A percentile compares a stretch with the other conserved stretches of the same genome.
These are phyloP conservation scores for Populus trichocarpa DNA, from an alignment of 441 rosid species.

Conservation along the genomic window DNA sequence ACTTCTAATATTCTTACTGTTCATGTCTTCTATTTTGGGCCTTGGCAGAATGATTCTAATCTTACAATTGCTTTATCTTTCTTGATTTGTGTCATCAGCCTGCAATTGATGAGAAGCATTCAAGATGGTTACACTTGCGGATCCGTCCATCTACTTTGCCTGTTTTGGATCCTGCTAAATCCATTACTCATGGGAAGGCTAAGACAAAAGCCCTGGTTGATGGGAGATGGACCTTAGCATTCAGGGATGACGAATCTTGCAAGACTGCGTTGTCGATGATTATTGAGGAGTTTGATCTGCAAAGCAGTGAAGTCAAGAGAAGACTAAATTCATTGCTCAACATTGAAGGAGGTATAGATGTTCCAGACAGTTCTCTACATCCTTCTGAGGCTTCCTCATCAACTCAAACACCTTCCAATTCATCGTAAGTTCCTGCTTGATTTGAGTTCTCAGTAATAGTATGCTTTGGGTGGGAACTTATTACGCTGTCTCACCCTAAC, in stretches of 20 bases:
- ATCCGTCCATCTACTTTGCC: conserved; percentile 85
- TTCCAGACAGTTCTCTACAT: conserved; percentile 22
- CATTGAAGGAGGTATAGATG: conserved; percentile 43
- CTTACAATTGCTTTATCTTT: neutral
- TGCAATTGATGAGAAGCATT: conserved; percentile 75
- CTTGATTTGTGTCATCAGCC: conserved; percentile 50
- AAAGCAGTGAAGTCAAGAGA: conserved; percentile 69
- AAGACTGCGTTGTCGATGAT: conserved; percentile 68
- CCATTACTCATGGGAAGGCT: conserved; percentile 33
- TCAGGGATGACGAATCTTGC: conserved; percentile 81
- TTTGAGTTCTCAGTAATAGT: neutral
- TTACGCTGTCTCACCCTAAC: conserved; percentile 26
- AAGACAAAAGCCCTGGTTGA: conserved; percentile 71
- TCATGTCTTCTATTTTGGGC: neutral
- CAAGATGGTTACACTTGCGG: conserved; percentile 85
- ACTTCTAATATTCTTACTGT: neutral
- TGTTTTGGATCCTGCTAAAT: conserved; percentile 53
- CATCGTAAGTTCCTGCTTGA: conserved; percentile 21
- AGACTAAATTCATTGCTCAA: conserved; percentile 60
- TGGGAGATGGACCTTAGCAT: conserved; percentile 96
- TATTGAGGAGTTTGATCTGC: conserved; percentile 54
- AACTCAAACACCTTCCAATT: conserved; percentile 15
- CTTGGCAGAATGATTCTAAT: neutral
- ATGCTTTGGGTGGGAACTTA: conserved; percentile 34
- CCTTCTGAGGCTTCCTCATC: conserved; percentile 18